Evolutionary conservation across 2,329 filamentous ascomycete species (phyloP), one percentile per base, ranked within the genome.

Genomic region (Paraphoma chrysanthemicola): DNA sequence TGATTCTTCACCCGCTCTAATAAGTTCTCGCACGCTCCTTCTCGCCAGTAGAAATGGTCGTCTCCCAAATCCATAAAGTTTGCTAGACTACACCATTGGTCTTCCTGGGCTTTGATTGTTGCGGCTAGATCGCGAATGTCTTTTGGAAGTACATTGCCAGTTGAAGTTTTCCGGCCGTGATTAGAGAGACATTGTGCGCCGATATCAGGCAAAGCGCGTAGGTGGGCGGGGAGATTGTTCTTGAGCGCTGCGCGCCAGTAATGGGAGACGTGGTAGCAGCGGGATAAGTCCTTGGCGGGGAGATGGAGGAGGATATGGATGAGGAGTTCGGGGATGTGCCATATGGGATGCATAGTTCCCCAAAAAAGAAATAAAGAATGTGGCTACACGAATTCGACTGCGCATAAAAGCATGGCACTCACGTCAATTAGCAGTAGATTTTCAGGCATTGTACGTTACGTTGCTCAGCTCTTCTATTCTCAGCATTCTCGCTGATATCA

Each of bases 341-440:
- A 57, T 11, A 56, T 23, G n/a, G 31, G 55, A 30, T 64, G 61
- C 61, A 66, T 64, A n/a, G n/a, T n/a, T n/a, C n/a, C n/a, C n/a
- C n/a, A n/a, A n/a, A n/a, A n/a, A n/a, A n/a, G n/a, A n/a, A n/a
- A n/a, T n/a, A n/a, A n/a, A n/a, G n/a, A n/a, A n/a, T n/a, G n/a
- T n/a, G n/a, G n/a, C n/a, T n/a, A n/a, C n/a, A n/a, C n/a, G n/a
- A n/a, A n/a, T n/a, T n/a, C n/a, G n/a, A n/a, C n/a, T n/a, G n/a
- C n/a, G n/a, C n/a, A n/a, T n/a, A n/a, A n/a, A n/a, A n/a, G n/a
- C n/a, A n/a, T n/a, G n/a, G n/a, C n/a, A n/a, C n/a, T n/a, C n/a
- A n/a, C n/a, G n/a, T n/a, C n/a, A n/a, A n/a, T n/a, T n/a, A n/a
- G n/a, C n/a, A n/a, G n/a, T n/a, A n/a, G n/a, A n/a, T n/a, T n/a